Evolutionary conservation across 2,329 filamentous ascomycete genomes (phyloP).

Genomic region (Fusarium devonianum): DNA sequence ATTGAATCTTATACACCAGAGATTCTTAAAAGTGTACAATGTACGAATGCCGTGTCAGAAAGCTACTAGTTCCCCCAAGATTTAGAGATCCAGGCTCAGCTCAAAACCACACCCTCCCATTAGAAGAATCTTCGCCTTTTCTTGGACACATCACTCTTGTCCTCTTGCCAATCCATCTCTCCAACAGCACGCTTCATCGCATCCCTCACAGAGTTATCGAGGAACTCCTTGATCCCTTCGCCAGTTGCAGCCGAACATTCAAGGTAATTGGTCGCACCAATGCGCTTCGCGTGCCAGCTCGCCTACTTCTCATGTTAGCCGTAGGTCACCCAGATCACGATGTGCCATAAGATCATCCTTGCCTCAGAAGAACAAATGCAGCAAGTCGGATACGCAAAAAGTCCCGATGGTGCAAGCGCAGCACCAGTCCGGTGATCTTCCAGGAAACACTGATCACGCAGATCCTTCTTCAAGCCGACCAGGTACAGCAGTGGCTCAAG

Average conservation of each 20-base stretch:
- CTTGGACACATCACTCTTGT: slow-evolving; percentile 5
- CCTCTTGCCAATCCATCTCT: slow-evolving; percentile 5
- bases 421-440: slow-evolving; percentile 28
- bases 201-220: slow-evolving; percentile 41
- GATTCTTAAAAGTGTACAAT: no score
- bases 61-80: slow-evolving; percentile 8
- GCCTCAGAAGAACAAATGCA: slow-evolving; percentile 45
- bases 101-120: neutral
- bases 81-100: neutral
- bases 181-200: slow-evolving; percentile 33
- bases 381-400: slow-evolving; percentile 39
- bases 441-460: slow-evolving; percentile 37
- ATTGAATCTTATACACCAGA: no score
- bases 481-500: slow-evolving; percentile 43
- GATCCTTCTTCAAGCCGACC: slow-evolving; percentile 48
- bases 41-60: no score
- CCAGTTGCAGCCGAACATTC: slow-evolving; percentile 50
- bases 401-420: slow-evolving; percentile 5
- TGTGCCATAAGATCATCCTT: neutral
- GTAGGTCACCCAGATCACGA: neutral
- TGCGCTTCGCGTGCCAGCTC: slow-evolving; percentile 43
- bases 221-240: slow-evolving; percentile 44
- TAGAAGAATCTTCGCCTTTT: slow-evolving; percentile 35
- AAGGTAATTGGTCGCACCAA: slow-evolving; percentile 42
- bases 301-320: slow-evolving; percentile 38